phyloP scores from a whole-genome alignment of 139 green algal species.

The Axilococcus clingmanii region DNA sequence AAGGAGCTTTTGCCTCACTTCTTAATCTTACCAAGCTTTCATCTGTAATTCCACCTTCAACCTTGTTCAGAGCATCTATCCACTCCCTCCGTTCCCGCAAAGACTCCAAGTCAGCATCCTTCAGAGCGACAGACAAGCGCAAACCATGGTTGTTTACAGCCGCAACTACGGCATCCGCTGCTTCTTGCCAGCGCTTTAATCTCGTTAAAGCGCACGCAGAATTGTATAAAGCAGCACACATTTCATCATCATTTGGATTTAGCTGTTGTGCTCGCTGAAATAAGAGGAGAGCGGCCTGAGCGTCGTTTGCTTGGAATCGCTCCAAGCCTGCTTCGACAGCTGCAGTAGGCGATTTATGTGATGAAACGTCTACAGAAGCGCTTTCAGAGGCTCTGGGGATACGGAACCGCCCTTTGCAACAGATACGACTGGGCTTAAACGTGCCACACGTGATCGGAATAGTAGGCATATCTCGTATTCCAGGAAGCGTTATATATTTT shows the following conservation, averaged over 20 bases:
- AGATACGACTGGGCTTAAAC: too few relatives aligned
- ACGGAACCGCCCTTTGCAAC: too few relatives aligned
- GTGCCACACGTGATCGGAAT: too few relatives aligned
- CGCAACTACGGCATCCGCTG: constrained; percentile 48
- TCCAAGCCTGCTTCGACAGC: constrained; percentile 52
- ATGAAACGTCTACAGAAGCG: background rate
- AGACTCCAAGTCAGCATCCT: constrained; percentile 66
- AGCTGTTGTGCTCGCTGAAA: constrained; percentile 62
- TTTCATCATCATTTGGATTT: constrained; percentile 71
- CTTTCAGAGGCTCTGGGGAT: too few relatives aligned
- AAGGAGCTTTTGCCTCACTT: constrained; percentile 57
- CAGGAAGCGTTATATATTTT: too few relatives aligned
- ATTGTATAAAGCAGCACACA: constrained; percentile 86
- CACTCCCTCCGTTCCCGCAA: constrained; percentile 80
- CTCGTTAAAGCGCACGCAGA: constrained; percentile 70
- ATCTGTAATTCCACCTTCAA: constrained; percentile 41
- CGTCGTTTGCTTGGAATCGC: constrained; percentile 25
- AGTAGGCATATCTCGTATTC: too few relatives aligned
- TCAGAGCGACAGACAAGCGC: constrained; percentile 66
- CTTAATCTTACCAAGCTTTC: constrained; percentile 48
- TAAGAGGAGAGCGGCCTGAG: constrained; percentile 40
- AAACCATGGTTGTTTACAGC: constrained; percentile 78
- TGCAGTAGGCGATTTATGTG: constrained; percentile 31
- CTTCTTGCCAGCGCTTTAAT: constrained; percentile 64
- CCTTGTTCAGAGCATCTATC: constrained; percentile 46